Evolutionary conservation across 2,329 filamentous ascomycete genomes (phyloP).

Genomic region (Dactylella cylindrospora): DNA sequence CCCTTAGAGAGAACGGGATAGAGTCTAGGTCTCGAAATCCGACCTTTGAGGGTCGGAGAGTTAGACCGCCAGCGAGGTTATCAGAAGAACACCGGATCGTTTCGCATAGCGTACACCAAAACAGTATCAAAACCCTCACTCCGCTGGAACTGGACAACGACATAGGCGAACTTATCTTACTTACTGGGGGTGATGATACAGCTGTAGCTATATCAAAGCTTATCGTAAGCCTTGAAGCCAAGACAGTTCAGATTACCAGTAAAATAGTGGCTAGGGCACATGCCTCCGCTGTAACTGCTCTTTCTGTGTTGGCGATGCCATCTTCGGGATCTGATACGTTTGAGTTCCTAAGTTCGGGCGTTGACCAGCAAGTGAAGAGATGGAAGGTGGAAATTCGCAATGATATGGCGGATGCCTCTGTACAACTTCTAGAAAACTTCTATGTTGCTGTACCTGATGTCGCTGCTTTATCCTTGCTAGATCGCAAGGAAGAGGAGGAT

Average conservation of each 20-base stretch:
- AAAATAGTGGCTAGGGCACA: constrained; percentile 21
- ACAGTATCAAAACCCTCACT: constrained; percentile 68
- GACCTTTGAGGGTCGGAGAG: background rate
- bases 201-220: constrained; percentile 58
- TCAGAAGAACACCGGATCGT: constrained; percentile 12
- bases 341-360: constrained; percentile 26
- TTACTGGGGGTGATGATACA: constrained; percentile 88
- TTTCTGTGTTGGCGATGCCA: background rate
- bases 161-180: constrained; percentile 55
- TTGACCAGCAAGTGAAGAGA: constrained; percentile 39
- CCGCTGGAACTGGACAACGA: constrained; percentile 52
- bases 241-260: background rate
- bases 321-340: background rate
- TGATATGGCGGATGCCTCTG: background rate
- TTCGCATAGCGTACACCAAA: constrained; percentile 67
- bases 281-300: constrained; percentile 33
- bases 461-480: constrained; percentile 8
- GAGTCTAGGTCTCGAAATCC: background rate
- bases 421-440: constrained; percentile 13
- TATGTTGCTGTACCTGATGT: constrained; percentile 40
- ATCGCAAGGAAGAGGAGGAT: background rate
- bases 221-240: background rate
- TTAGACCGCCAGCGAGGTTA: constrained; percentile 1
- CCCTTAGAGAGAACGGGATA: constrained; percentile 48
- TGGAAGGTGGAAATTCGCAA: constrained; percentile 19